Evolutionary conservation across 2,329 filamentous ascomycete genomes (phyloP).

Genomic region (Stachybotrys echinatus): DNA sequence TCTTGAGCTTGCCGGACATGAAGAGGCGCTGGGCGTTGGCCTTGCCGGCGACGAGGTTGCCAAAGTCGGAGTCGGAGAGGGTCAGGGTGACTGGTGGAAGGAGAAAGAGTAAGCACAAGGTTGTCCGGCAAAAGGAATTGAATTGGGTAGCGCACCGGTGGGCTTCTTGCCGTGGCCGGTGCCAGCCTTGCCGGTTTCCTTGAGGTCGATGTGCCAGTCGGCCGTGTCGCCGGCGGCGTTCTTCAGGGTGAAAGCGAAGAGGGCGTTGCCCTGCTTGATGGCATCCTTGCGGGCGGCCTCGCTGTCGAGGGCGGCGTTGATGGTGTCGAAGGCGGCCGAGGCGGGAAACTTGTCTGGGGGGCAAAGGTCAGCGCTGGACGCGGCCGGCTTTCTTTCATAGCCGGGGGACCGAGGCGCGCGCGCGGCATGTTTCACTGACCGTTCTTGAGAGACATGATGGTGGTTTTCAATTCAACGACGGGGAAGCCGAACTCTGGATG

Average conservation of each 20-base stretch:
- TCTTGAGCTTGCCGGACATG: slow-evolving; percentile 98
- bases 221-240: slow-evolving; percentile 75
- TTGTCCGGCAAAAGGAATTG: not conserved
- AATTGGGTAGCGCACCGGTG: slow-evolving; percentile 54
- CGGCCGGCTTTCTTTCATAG: no score
- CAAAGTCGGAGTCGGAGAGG: slow-evolving; percentile 83
- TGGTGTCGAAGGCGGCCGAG: slow-evolving; percentile 85
- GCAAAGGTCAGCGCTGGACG: not conserved
- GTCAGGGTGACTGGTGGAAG: slow-evolving; percentile 72
- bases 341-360: slow-evolving; percentile 75
- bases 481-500: not conserved
- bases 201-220: slow-evolving; percentile 94
- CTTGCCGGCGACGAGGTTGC: slow-evolving; percentile 75
- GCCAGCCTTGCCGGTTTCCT: slow-evolving; percentile 78
- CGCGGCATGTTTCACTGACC: slow-evolving; percentile 39
- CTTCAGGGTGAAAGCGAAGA: slow-evolving; percentile 91
- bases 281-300: slow-evolving; percentile 77
- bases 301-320: slow-evolving; percentile 66
- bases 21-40: slow-evolving; percentile 93
- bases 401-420: not conserved
- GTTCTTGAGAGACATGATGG: slow-evolving; percentile 68
- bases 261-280: slow-evolving; percentile 78
- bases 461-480: not conserved
- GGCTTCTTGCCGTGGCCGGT: slow-evolving; percentile 77
- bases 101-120: not conserved